Conservation (phyloP, 257 asterid genomes). For the Solanum microdontum region DNA sequence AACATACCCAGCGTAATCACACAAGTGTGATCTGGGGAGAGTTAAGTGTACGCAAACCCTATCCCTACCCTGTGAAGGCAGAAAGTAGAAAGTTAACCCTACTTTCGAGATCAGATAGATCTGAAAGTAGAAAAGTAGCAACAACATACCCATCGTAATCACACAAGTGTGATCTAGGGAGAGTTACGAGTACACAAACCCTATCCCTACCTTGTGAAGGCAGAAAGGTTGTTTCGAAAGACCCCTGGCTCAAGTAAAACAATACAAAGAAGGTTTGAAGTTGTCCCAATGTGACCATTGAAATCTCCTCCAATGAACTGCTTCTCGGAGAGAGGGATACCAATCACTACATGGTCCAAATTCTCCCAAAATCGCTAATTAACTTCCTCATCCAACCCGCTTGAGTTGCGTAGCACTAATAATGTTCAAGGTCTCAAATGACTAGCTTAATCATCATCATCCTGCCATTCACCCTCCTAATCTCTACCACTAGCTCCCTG, state of each 20-base stretch:
- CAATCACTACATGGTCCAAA: background rate
- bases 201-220: background rate
- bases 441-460: background rate
- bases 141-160: background rate
- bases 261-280: background rate
- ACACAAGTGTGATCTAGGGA: background rate
- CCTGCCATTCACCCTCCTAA: background rate
- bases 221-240: background rate
- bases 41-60: background rate
- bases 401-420: background rate
- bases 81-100: background rate
- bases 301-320: background rate
- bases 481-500: background rate
- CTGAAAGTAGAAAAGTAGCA: background rate
- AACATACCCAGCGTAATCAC: background rate
- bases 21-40: background rate
- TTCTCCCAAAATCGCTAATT: background rate
- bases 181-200: background rate
- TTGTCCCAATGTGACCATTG: background rate
- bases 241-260: background rate
- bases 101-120: background rate
- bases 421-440: background rate
- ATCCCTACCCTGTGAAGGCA: background rate
- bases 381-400: background rate
- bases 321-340: background rate